These are phyloP conservation scores for Solanum verrucosum DNA, from an alignment of 257 asterid species.

Conservation along the genomic window DNA sequence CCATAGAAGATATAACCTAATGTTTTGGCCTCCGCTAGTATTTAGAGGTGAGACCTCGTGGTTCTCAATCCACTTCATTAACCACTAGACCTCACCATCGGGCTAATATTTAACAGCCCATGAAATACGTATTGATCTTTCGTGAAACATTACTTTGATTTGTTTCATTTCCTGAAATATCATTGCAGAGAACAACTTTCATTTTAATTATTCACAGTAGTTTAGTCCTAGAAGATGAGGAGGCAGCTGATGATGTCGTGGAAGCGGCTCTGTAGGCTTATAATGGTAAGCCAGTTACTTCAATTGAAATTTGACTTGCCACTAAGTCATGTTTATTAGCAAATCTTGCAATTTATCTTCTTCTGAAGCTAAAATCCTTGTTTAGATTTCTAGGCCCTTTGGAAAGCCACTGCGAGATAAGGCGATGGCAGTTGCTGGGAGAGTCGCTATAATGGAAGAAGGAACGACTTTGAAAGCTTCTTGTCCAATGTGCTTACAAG, in stretches of 20 bases:
- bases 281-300: constrained; percentile 23
- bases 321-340: background rate
- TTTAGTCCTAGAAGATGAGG: constrained; percentile 20
- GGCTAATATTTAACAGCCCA: background rate
- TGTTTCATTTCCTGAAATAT: background rate
- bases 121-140: background rate
- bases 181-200: background rate
- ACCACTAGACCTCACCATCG: background rate
- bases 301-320: background rate
- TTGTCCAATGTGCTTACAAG: constrained; percentile 66
- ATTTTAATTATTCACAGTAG: background rate
- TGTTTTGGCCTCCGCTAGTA: background rate
- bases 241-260: constrained; percentile 30
- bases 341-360: background rate
- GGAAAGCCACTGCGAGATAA: constrained; percentile 42
- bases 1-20: background rate
- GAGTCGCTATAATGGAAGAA: constrained; percentile 40
- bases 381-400: constrained; percentile 31
- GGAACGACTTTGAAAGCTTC: constrained; percentile 34
- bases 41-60: background rate
- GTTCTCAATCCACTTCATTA: background rate
- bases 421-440: constrained; percentile 64
- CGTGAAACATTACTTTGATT: background rate
- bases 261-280: constrained; percentile 38
- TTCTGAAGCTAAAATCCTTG: background rate